Conservation (phyloP, 176 grass and related monocot species). For the Phoenix roebelenii region DNA sequence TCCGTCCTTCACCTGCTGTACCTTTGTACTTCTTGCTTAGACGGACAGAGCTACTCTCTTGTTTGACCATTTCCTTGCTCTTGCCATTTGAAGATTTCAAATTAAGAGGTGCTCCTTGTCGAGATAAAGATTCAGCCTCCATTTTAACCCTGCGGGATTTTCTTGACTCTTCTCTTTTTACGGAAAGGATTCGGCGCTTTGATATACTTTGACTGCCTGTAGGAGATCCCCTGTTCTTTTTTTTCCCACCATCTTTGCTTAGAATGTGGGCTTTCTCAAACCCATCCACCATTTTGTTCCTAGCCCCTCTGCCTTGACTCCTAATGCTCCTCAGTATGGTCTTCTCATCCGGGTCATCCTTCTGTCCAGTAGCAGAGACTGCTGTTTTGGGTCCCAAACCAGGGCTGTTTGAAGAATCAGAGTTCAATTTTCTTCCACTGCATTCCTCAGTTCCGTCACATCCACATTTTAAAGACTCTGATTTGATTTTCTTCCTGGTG, state of each 20-base stretch:
- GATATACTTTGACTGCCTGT: slow-evolving; percentile 18
- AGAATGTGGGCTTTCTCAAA: slow-evolving; percentile 20
- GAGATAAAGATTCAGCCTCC: slow-evolving; percentile 22
- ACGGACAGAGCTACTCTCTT: background rate
- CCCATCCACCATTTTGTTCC: slow-evolving; percentile 32
- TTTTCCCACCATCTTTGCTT: slow-evolving; percentile 13
- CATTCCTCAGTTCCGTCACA: slow-evolving; percentile 18
- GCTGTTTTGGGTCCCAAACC: background rate
- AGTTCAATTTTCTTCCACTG: slow-evolving; percentile 11
- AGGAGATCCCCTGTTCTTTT: slow-evolving; percentile 5
- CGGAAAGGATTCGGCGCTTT: slow-evolving; percentile 25
- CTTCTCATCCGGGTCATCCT: slow-evolving; percentile 22
- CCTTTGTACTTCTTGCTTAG: slow-evolving; percentile 2
- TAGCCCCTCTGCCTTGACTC: slow-evolving; percentile 18
- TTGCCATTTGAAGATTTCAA: slow-evolving; percentile 10
- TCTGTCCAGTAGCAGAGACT: slow-evolving; percentile 6
- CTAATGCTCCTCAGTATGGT: slow-evolving; percentile 15
- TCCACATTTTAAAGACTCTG: slow-evolving; percentile 18
- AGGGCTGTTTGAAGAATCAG: background rate
- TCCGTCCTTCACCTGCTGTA: background rate
- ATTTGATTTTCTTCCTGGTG: slow-evolving; percentile 33
- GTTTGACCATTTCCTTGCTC: background rate
- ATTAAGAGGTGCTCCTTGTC: slow-evolving; percentile 1
- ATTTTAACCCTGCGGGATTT: slow-evolving; percentile 16
- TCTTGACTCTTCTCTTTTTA: slow-evolving; percentile 9